Evolutionary conservation across 345 rosid species (phyloP).

Genomic region (Eucalyptus sp.): DNA sequence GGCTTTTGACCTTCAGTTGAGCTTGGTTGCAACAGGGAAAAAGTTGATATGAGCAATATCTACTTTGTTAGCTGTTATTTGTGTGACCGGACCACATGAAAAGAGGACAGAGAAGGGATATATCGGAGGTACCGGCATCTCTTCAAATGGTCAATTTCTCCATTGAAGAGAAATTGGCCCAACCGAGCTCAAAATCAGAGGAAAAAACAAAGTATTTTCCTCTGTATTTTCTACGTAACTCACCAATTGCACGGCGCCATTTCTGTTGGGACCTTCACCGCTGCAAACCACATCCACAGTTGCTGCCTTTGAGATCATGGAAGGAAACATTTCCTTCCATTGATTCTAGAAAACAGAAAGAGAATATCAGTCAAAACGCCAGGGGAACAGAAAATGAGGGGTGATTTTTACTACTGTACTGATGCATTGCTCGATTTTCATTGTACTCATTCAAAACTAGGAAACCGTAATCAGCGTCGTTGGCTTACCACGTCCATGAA

Average conservation of each 20-base stretch:
- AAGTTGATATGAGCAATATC: neutral
- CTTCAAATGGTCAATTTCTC: neutral
- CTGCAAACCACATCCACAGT: conserved; percentile 64
- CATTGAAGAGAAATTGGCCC: neutral
- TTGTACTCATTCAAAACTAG: neutral
- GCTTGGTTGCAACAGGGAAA: neutral
- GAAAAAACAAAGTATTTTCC: neutral
- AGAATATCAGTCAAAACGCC: neutral
- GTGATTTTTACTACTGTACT: neutral
- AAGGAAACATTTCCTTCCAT: conserved; percentile 98
- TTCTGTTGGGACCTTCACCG: conserved; percentile 67
- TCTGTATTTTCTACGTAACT: neutral
- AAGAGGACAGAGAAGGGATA: neutral
- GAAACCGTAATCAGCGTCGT: neutral
- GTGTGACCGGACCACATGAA: neutral
- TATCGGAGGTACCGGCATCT: neutral
- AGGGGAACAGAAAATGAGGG: neutral
- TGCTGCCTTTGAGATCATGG: conserved; percentile 81
- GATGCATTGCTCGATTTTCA: neutral
- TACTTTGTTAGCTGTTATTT: neutral
- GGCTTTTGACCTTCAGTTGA: neutral
- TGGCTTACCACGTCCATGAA: conserved; percentile 81
- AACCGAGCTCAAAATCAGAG: neutral
- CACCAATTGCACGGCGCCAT: conserved; percentile 85
- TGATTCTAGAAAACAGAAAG: conserved; percentile 32